Percentiles rank a stretch among this genome's conserved stretches.
Conservation (phyloP, 2,329 filamentous ascomycete genomes). For the Lachnellula cervina region DNA sequence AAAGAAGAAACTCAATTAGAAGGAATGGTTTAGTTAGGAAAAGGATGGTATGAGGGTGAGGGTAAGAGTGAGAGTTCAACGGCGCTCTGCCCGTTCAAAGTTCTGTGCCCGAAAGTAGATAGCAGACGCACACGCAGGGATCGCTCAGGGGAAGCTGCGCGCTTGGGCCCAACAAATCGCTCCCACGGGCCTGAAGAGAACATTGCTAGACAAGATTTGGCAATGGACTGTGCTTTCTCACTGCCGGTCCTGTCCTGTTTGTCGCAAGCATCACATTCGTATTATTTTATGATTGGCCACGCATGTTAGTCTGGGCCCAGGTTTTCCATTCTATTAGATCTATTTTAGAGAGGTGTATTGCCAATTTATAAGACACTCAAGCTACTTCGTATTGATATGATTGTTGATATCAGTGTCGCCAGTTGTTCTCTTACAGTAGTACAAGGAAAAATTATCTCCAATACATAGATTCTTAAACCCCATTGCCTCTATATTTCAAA, state of each 20-base stretch:
- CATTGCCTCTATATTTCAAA: neutral
- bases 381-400: neutral
- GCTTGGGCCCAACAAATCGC: neutral
- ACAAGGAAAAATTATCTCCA: neutral
- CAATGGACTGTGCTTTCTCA: no score
- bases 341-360: neutral
- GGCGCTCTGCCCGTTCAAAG: neutral
- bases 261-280: no score
- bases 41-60: neutral
- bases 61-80: neutral
- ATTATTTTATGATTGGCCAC: no score
- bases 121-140: neutral
- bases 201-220: neutral
- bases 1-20: neutral
- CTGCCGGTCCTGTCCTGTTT: no score
- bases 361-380: neutral
- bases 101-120: neutral
- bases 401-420: neutral
- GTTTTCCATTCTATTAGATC: no score
- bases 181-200: neutral
- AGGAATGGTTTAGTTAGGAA: neutral
- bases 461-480: neutral
- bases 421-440: neutral
- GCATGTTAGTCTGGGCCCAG: no score
- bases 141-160: neutral